Base-by-base conservation (phyloP, 2,329 filamentous ascomycete genomes). In the Hymenoscyphus salicellus region DNA sequence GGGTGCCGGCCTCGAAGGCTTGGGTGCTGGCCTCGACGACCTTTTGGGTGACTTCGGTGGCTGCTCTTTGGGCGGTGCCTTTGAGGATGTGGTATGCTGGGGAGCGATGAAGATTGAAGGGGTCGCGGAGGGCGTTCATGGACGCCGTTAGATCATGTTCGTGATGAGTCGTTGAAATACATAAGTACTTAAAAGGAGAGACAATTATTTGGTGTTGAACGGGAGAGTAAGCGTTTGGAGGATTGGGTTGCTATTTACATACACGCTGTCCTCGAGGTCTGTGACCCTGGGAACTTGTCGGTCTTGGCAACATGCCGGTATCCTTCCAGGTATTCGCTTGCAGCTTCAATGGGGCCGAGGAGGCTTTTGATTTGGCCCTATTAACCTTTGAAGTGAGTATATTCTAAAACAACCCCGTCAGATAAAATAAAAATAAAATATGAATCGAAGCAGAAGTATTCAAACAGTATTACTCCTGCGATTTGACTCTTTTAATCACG, bases 81-180 rank as follows among this genome's bases (percentile, higher is more conserved):
- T 79, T 80, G 67, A 86, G 79, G 70, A 82, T 79, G 71, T 79
- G 80, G 76, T 82, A 82, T 36, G 80, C 79, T 69, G 81, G 79
- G 71, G 71, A 79, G 70, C 75, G 76, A 66, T 71, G 73, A 61
- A 75, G 67, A 60, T 73, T 72, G 62, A 73, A 72, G 60, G 76
- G 76, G 17, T 74, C 74, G 66, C 76, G 74, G 68, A 80, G 78
- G 66, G 72, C 68, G 64, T 75, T 76, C 74, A 76, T 76, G 66
- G 70, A 71, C 65, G 67, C 59, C 43, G 58, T 30, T 62, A 58
- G 63, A 67, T 68, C 73, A 75, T 75, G 43, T 69, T 66, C 66
- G 60, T 60, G 68, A 71, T 60, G 70, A 71, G 63, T 52, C 65
- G 69, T 67, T 67, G 63, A 30, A 52, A 52, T 52, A 52, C 46